A percentile compares a stretch with the other conserved stretches of the same genome.
phyloP scores from a whole-genome alignment of 176 grass and related monocot species.

The Musa acuminata region DNA sequence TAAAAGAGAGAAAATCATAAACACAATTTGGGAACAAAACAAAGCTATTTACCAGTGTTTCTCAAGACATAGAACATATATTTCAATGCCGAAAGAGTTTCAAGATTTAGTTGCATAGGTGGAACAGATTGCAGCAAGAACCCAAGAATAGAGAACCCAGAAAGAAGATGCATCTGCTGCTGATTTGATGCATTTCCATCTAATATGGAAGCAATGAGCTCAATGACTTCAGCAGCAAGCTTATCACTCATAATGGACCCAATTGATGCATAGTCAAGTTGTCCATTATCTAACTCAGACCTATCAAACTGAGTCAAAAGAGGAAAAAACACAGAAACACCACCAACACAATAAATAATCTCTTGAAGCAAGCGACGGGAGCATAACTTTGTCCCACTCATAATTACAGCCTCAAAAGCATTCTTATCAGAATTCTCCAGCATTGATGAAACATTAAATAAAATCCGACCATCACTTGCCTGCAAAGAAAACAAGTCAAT shows the following conservation, averaged over 20 bases:
- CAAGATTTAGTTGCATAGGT: conserved; percentile 58
- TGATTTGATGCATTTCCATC: conserved; percentile 95
- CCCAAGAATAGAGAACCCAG: conserved; percentile 87
- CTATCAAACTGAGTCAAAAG: conserved; percentile 84
- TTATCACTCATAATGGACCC: conserved; percentile 31
- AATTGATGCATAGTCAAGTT: conserved; percentile 9
- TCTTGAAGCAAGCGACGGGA: conserved; percentile 75
- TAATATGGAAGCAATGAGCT: conserved; percentile 91
- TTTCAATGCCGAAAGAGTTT: conserved; percentile 72
- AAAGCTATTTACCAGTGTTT: conserved; percentile 37
- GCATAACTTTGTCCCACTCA: conserved; percentile 82
- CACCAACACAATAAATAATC: conserved; percentile 98
- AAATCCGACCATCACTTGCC: conserved; percentile 63
- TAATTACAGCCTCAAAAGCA: conserved; percentile 66
- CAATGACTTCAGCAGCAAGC: conserved; percentile 72
- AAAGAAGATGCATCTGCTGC: conserved; percentile 96
- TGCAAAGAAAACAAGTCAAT: conserved; percentile 33
- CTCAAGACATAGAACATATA: conserved; percentile 78
- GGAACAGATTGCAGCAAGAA: conserved; percentile 86
- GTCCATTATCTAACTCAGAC: conserved; percentile 36
- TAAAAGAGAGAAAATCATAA: neutral
- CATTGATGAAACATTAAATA: conserved; percentile 80
- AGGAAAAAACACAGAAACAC: conserved; percentile 94
- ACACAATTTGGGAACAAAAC: neutral
- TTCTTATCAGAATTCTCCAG: conserved; percentile 59